Conservation (phyloP, 2,329 filamentous ascomycete genomes). For the Pseudocercospora musae region DNA sequence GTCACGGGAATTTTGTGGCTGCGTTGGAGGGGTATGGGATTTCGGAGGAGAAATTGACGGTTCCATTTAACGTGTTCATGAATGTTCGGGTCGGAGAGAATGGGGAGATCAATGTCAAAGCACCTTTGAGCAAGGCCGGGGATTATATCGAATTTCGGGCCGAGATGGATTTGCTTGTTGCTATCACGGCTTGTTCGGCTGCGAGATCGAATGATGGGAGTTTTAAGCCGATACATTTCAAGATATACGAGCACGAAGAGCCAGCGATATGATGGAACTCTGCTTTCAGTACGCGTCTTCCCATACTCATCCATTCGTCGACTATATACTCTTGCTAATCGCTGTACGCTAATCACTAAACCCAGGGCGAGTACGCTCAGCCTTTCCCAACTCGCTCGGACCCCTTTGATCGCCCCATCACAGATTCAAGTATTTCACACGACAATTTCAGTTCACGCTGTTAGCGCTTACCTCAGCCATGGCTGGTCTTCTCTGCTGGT, state of each 20-base stretch:
- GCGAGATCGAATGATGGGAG: conserved; percentile 25
- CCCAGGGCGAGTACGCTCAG: not conserved
- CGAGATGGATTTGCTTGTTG: conserved; percentile 30
- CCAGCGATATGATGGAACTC: too few relatives aligned
- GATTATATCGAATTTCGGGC: conserved; percentile 29
- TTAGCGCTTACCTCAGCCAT: conserved; percentile 4
- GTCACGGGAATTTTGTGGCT: conserved; percentile 29
- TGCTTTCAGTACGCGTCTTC: not conserved
- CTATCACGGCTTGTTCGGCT: conserved; percentile 27
- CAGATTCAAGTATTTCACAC: not conserved
- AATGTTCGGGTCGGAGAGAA: conserved; percentile 27
- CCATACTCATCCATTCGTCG: not conserved
- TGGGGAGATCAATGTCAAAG: conserved; percentile 24
- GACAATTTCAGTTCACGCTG: conserved; percentile 3
- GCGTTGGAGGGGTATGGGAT: conserved; percentile 23
- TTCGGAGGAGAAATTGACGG: conserved; percentile 23
- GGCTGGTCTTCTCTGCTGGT: not conserved
- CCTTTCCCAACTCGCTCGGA: not conserved
- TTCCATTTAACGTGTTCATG: conserved; percentile 32
- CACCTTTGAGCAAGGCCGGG: conserved; percentile 26
- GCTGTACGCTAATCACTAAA: conserved; percentile 1
- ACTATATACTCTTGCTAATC: conserved; percentile 5
- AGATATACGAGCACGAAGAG: not conserved
- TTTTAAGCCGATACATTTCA: conserved; percentile 24
- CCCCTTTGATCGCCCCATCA: too few relatives aligned